Conservation (phyloP, 2,329 filamentous ascomycete species). For the Scedosporium apiospermum region DNA sequence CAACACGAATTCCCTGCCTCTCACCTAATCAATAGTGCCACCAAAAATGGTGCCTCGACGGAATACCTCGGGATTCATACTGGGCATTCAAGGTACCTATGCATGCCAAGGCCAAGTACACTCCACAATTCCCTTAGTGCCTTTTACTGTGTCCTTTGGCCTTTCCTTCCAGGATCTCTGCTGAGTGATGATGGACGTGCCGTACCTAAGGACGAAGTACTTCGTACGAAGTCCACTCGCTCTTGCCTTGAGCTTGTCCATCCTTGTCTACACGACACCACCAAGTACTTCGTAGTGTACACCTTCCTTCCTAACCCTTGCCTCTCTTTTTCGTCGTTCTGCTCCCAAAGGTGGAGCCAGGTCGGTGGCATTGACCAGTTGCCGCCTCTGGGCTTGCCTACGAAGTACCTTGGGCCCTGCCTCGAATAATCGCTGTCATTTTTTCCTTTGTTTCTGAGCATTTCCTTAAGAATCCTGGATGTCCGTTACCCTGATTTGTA, state of each 20-base stretch:
- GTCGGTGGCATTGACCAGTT: slow-evolving; percentile 5
- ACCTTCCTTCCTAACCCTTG: not conserved
- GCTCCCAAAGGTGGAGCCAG: not conserved
- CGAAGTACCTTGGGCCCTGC: slow-evolving; percentile 24
- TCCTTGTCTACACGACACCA: not conserved
- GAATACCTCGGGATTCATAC: slow-evolving; percentile 3
- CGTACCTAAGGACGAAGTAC: not conserved
- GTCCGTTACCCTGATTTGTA: slow-evolving; percentile 6
- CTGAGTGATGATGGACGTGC: not conserved
- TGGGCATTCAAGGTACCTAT: slow-evolving; percentile 2
- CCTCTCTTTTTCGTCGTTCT: not conserved
- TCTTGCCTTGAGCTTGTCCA: not conserved
- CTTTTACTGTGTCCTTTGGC: not conserved
- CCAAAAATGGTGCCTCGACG: not conserved
- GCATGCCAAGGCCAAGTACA: slow-evolving; percentile 1
- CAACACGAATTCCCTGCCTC: not conserved
- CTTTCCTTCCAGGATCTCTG: not conserved
- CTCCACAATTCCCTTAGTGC: not conserved
- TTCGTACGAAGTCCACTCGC: not conserved
- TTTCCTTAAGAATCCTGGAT: not conserved
- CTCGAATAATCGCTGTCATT: slow-evolving; percentile 12
- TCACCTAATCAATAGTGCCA: not conserved
- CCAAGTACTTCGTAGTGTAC: not conserved
- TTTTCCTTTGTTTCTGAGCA: not conserved
- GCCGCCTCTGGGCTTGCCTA: slow-evolving; percentile 16